These are phyloP conservation scores for Chaetomium cochliodes DNA, from an alignment of 495 filamentous ascomycete species.

Conservation along the genomic window DNA sequence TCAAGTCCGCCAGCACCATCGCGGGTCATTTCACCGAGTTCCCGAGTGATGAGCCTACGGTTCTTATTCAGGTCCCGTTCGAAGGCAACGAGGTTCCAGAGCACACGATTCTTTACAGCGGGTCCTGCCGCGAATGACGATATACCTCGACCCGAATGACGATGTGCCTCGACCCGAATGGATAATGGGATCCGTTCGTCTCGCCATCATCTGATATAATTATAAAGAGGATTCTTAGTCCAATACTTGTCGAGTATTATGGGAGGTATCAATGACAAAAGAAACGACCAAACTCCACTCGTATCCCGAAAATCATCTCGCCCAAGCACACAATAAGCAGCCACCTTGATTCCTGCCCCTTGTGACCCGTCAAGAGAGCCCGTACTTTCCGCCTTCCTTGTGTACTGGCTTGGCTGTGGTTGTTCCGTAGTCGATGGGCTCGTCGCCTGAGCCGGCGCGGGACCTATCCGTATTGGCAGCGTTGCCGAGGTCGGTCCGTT, in stretches of 20 bases:
- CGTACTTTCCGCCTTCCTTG: constrained; percentile 17
- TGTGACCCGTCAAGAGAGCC: not conserved
- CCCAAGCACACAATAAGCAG: not conserved
- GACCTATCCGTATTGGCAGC: constrained; percentile 35
- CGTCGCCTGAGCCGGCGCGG: constrained; percentile 41
- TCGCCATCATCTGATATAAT: too few species aligned
- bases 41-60: constrained; percentile 33
- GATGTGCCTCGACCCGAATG: not conserved
- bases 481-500: constrained; percentile 30
- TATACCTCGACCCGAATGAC: too few species aligned
- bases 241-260: too few species aligned
- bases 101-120: constrained; percentile 29
- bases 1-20: constrained; percentile 30
- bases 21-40: constrained; percentile 36
- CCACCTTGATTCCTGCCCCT: not conserved
- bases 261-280: too few species aligned
- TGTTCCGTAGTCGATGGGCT: constrained; percentile 13
- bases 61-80: constrained; percentile 34
- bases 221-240: too few species aligned
- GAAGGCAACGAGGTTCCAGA: constrained; percentile 25
- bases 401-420: constrained; percentile 16
- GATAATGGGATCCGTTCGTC: too few species aligned
- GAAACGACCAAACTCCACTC: not conserved
- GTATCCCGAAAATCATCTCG: not conserved
- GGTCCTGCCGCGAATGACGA: constrained; percentile 23